Percentiles rank a stretch among this genome's conserved stretches.
Evolutionary conservation across 768 basidiomycete genomes (phyloP).

Genomic region (Psilocybe cyanescens): DNA sequence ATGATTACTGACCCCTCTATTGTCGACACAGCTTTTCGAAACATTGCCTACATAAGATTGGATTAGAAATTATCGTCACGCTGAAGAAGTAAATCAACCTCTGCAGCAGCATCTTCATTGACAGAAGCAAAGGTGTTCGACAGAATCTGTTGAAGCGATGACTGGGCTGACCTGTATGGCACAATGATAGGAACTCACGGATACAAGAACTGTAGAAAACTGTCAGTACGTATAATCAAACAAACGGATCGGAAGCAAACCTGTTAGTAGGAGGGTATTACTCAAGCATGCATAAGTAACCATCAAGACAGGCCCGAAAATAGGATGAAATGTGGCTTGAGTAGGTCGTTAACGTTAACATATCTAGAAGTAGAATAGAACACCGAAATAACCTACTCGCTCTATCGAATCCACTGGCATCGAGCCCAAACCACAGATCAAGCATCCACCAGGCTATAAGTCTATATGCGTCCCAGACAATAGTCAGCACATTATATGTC

Average conservation of each 20-base stretch:
- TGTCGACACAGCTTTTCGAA: constrained; percentile 89
- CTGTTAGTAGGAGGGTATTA: constrained; percentile 90
- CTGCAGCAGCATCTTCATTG: constrained; percentile 90
- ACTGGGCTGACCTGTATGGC: neutral
- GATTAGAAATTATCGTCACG: neutral
- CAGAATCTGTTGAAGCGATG: constrained; percentile 62
- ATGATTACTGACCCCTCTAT: constrained; percentile 76
- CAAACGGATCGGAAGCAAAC: constrained; percentile 35
- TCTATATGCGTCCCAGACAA: constrained; percentile 12
- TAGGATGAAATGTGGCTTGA: constrained; percentile 75
- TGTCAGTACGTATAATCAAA: constrained; percentile 7
- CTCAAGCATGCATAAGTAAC: constrained; percentile 90
- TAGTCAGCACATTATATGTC: neutral
- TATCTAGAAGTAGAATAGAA: neutral
- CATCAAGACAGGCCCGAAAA: constrained; percentile 93
- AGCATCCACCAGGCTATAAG: constrained; percentile 95
- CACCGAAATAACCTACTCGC: constrained; percentile 57
- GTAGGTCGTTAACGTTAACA: neutral
- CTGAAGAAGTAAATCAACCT: constrained; percentile 49
- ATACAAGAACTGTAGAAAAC: constrained; percentile 67
- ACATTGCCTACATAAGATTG: constrained; percentile 73
- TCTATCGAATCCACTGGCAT: constrained; percentile 85
- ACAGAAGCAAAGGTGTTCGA: constrained; percentile 95
- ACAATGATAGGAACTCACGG: constrained; percentile 48
- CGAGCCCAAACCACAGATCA: constrained; percentile 93